phyloP scores from a whole-genome alignment of 805 yeast species.

The Sporopachydermia lactativora region DNA sequence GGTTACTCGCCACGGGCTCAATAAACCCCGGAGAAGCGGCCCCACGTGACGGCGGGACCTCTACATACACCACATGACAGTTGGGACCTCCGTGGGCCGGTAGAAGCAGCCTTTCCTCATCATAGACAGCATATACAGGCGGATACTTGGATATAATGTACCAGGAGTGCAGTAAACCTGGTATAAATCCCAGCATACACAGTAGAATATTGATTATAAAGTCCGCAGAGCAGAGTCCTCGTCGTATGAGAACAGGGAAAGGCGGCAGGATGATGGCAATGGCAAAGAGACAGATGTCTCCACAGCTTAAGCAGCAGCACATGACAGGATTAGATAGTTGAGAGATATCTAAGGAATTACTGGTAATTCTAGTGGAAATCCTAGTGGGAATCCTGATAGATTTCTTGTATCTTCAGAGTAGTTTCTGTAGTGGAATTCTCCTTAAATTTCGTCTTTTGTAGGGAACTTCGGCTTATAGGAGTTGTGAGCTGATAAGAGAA shows the following conservation, averaged over 20 bases:
- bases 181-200: constrained; percentile 48
- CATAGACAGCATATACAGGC: constrained; percentile 11
- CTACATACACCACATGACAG: constrained; percentile 1
- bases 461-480: no score
- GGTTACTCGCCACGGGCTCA: neutral
- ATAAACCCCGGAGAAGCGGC: neutral
- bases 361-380: no score
- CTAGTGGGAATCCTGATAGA: no score
- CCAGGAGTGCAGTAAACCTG: constrained; percentile 55
- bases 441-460: no score
- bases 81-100: neutral
- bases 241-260: constrained; percentile 50
- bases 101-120: neutral
- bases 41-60: neutral
- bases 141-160: constrained; percentile 31
- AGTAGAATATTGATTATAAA: constrained; percentile 37
- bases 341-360: no score
- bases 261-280: constrained; percentile 62
- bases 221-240: constrained; percentile 46
- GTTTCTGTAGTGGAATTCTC: no score
- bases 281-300: constrained; percentile 42
- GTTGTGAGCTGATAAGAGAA: no score
- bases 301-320: constrained; percentile 4
- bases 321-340: no score
- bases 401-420: no score